These are phyloP conservation scores for Multifurca ochricompacta DNA, from an alignment of 768 basidiomycete species.

Conservation along the genomic window DNA sequence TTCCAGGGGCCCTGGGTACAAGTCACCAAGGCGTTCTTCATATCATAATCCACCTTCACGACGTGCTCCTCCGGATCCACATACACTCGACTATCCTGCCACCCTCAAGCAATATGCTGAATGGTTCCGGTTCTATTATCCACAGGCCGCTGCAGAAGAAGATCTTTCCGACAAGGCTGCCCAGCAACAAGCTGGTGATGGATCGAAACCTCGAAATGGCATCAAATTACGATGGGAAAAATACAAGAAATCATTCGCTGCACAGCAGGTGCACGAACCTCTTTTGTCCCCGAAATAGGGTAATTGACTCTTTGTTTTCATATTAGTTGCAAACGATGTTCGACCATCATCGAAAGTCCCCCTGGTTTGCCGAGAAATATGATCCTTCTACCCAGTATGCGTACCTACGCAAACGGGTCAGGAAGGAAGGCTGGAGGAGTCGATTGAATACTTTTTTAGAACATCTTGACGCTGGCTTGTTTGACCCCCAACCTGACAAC, in stretches of 20 bases:
- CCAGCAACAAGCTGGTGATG: constrained; percentile 76
- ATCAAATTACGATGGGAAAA: constrained; percentile 85
- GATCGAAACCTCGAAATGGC: constrained; percentile 75
- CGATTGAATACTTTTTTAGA: constrained; percentile 63
- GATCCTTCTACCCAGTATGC: constrained; percentile 67
- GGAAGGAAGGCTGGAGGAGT: constrained; percentile 80
- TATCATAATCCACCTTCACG: constrained; percentile 39
- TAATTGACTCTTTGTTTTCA: constrained; percentile 7
- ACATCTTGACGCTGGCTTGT: constrained; percentile 79
- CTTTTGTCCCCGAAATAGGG: background rate
- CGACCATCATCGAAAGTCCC: constrained; percentile 90
- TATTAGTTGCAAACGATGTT: constrained; percentile 86
- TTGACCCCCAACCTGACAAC: constrained; percentile 69
- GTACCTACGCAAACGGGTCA: constrained; percentile 65
- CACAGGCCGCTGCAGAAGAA: constrained; percentile 72
- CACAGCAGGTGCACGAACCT: constrained; percentile 62
- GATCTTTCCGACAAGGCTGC: constrained; percentile 79
- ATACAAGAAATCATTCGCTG: constrained; percentile 87
- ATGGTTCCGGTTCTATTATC: constrained; percentile 75
- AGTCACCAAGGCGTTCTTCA: constrained; percentile 53
- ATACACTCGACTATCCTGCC: constrained; percentile 74
- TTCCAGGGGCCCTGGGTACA: constrained; percentile 56
- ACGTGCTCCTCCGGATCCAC: constrained; percentile 68
- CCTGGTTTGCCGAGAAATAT: constrained; percentile 97
- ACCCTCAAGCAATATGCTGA: constrained; percentile 79